phyloP scores from a whole-genome alignment of 2,329 filamentous ascomycete genomes.

The Penicillium glabrum region DNA sequence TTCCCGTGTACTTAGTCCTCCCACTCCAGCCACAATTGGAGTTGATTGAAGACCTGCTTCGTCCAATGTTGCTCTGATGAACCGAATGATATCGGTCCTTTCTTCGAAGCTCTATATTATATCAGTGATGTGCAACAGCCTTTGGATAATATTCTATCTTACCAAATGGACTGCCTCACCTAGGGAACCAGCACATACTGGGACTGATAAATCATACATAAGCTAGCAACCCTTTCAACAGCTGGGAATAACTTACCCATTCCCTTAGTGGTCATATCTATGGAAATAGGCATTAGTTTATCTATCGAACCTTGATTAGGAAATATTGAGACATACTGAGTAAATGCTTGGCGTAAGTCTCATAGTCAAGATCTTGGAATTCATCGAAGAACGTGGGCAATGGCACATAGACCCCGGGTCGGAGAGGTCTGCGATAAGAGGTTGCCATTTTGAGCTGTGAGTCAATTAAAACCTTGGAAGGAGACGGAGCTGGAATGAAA shows the following conservation, averaged over 20 bases:
- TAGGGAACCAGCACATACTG: conserved; percentile 25
- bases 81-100: conserved; percentile 17
- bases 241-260: conserved; percentile 1
- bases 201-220: conserved; percentile 7
- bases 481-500: neutral
- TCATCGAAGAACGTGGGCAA: conserved; percentile 20
- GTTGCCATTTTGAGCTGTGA: neutral
- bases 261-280: conserved; percentile 5
- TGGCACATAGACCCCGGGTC: conserved; percentile 18
- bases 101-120: conserved; percentile 15
- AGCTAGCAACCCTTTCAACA: neutral
- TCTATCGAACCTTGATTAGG: neutral
- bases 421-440: neutral
- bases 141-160: neutral
- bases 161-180: conserved; percentile 26
- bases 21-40: conserved; percentile 24
- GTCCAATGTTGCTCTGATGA: conserved; percentile 21
- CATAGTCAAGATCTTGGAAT: conserved; percentile 22
- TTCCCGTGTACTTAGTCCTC: conserved; percentile 23
- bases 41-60: conserved; percentile 17
- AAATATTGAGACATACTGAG: conserved; percentile 11
- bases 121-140: neutral
- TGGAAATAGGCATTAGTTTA: neutral
- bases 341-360: conserved; percentile 21
- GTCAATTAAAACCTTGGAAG: too few species aligned